phyloP scores from a whole-genome alignment of 163 green algal species.

The Volvox carteri region DNA sequence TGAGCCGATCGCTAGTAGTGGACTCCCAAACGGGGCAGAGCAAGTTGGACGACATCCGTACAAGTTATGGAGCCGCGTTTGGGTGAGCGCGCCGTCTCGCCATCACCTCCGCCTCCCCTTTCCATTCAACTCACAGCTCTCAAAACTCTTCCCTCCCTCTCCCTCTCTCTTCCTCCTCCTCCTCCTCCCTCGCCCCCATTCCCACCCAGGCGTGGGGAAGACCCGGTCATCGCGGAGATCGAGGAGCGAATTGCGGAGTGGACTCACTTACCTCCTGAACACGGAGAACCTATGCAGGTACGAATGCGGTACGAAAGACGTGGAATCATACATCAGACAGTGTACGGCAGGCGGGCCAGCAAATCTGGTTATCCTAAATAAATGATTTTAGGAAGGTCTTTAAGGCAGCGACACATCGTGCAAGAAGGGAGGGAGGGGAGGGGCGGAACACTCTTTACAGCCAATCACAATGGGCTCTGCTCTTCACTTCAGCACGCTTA shows the following conservation, averaged over 20 bases:
- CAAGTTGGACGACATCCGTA: slow-evolving; percentile 76
- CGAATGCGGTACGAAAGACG: no score
- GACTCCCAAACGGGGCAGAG: slow-evolving; percentile 73
- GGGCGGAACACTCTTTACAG: no score
- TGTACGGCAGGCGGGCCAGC: no score
- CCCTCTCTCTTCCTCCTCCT: neutral
- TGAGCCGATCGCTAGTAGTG: slow-evolving; percentile 70
- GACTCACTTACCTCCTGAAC: slow-evolving; percentile 72
- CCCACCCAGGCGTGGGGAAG: slow-evolving; percentile 62
- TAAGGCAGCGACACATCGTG: no score
- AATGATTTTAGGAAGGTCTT: no score
- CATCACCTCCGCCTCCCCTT: neutral
- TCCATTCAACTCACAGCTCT: neutral
- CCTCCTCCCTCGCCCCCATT: neutral
- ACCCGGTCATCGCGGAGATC: slow-evolving; percentile 65
- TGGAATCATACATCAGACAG: no score
- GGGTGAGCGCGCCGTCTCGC: slow-evolving; percentile 49
- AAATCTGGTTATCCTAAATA: no score
- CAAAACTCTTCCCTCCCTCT: neutral
- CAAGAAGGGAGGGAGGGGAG: no score
- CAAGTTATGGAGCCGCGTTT: slow-evolving; percentile 73
- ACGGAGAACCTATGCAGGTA: slow-evolving; percentile 76
- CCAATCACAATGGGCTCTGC: no score
- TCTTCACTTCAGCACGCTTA: no score
- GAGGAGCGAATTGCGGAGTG: slow-evolving; percentile 74